phyloP scores from a whole-genome alignment of 139 green algal genomes.

The Tetraselmis chui region DNA sequence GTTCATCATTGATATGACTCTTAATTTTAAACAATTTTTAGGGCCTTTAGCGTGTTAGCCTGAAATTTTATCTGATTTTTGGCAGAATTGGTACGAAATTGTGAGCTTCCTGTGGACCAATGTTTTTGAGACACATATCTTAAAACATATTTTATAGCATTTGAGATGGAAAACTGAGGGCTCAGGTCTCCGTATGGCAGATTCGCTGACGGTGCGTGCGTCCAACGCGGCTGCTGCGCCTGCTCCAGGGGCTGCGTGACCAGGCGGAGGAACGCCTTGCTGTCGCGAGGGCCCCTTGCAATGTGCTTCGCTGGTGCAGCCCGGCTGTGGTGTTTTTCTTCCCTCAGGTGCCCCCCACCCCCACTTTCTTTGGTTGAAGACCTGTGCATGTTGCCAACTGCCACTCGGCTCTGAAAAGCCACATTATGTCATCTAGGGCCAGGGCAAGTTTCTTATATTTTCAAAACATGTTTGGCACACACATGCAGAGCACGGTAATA shows the following conservation, averaged over 20 bases:
- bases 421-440: no score
- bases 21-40: no score
- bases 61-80: not conserved
- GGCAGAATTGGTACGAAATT: constrained; percentile 3
- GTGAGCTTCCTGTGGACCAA: not conserved
- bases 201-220: not conserved
- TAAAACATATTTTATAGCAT: not conserved
- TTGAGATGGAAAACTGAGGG: not conserved
- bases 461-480: no score
- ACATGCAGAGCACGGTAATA: no score
- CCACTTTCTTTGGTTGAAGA: no score
- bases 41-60: no score
- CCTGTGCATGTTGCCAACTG: no score
- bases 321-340: constrained; percentile 37
- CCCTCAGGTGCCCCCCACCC: constrained; percentile 5
- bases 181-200: not conserved
- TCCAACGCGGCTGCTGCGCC: not conserved
- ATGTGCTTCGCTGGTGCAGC: constrained; percentile 26
- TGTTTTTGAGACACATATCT: not conserved
- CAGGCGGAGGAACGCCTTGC: constrained; percentile 37
- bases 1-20: no score
- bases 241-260: constrained; percentile 33
- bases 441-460: no score
- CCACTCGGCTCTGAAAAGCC: no score
- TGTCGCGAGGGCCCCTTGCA: constrained; percentile 28